Base-by-base conservation (phyloP, 352 stramenopile genomes). In the Phytophthora multivora region DNA sequence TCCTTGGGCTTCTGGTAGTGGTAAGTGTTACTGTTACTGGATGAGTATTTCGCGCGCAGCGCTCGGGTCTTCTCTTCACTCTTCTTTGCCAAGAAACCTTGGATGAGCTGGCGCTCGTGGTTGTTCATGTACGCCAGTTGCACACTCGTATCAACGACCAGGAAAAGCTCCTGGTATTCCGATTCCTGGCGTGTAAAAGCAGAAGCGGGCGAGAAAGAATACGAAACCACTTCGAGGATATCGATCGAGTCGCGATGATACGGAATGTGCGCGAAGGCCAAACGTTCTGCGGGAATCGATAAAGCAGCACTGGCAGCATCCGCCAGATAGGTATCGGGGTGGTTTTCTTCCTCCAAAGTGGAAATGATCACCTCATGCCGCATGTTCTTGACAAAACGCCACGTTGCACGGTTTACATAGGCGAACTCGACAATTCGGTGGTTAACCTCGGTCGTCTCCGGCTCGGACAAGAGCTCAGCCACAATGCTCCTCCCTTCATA, bases 401-500 rank as follows among this genome's bases (percentile, higher is more conserved):
- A 93, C 25, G 71, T 76, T 8, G 58, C 63, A 5, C 86, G 83
- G 59, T 93, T 73, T 12, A 95, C 71, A 38, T 86, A 88, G 7
- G 82, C 82, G 35, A 95, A 77, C 26, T 90, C 73, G 26, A 90
- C 63, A 41, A 92, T 64, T 31, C 79, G 76, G 36, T 95, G 86
- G 23, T 73, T 71, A 1, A 68, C 50, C 16, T 77, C 61, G 12
- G 74, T 58, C 0, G 53, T 64, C 39, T 95, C 86, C 0, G 80
- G 80, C n/a, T 74, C 65, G 0, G 52, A n/a, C 23, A 91, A 63
- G n/a, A 95, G 62, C 54, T 95, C 74, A 13, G 73, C 86, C 15
- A 90, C 83, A 52, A 95, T 85, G 13, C 79, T 82, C 33, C 86
- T 66, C 18, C 80, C 80, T 79, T 95, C 86, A 51, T 95, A 95